These are phyloP conservation scores for Ceratocystis diversiconidia DNA, from an alignment of 2,329 filamentous ascomycete species.

Conservation along the genomic window DNA sequence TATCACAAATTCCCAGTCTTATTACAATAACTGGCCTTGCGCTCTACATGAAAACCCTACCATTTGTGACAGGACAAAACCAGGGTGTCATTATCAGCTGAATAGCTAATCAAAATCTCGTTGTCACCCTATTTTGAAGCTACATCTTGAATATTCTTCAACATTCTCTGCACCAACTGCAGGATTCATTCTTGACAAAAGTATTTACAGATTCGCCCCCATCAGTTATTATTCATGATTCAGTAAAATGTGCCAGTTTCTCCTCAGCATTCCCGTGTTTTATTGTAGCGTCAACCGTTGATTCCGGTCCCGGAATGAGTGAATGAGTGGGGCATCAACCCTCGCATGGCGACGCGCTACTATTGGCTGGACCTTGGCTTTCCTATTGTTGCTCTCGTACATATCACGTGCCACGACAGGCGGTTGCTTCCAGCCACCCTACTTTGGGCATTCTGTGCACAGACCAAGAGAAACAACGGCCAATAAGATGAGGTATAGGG, in stretches of 20 bases:
- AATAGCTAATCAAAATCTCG: too few relatives aligned
- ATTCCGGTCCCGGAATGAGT: constrained; percentile 8
- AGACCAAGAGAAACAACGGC: background rate
- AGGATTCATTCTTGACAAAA: too few relatives aligned
- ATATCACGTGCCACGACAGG: constrained; percentile 10
- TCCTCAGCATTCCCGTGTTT: background rate
- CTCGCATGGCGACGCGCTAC: constrained; percentile 7
- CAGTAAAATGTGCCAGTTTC: background rate
- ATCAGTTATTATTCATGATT: too few relatives aligned
- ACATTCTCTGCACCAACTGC: too few relatives aligned
- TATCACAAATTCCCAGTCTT: too few relatives aligned
- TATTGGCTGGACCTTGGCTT: constrained; percentile 3
- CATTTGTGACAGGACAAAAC: too few relatives aligned
- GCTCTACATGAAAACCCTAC: too few relatives aligned
- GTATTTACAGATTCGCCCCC: background rate
- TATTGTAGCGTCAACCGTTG: constrained; percentile 8
- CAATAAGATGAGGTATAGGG: constrained; percentile 3
- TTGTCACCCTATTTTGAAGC: too few relatives aligned
- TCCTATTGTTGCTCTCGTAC: background rate
- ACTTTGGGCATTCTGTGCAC: background rate
- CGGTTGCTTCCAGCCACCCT: constrained; percentile 4
- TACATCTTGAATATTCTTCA: too few relatives aligned
- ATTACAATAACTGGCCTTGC: too few relatives aligned
- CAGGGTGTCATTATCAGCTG: too few relatives aligned
- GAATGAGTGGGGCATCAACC: constrained; percentile 12